Percentiles rank a stretch among this genome's conserved stretches.
Evolutionary conservation across 139 green algal species (phyloP).

Genomic region (Ulvella scutata): DNA sequence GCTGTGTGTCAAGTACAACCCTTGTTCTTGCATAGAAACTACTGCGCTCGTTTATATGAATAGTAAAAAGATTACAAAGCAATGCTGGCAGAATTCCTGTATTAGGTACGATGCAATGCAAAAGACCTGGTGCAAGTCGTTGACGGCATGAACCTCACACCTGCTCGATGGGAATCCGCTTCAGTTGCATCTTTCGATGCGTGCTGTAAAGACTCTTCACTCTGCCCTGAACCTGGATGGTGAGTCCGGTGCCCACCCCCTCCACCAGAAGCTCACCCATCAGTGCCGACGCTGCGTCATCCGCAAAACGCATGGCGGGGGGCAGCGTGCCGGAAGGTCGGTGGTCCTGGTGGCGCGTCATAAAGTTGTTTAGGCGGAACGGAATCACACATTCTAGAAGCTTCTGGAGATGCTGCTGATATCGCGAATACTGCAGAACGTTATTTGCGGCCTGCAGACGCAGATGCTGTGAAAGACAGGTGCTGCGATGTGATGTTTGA

Average conservation of each 20-base stretch:
- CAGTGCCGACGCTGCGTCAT: conserved; percentile 8
- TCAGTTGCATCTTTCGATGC: conserved; percentile 78
- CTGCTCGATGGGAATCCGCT: conserved; percentile 50
- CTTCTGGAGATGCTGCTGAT: too few species aligned
- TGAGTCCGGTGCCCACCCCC: conserved; percentile 32
- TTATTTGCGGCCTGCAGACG: too few species aligned
- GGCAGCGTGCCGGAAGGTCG: not conserved
- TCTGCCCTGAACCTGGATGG: conserved; percentile 55
- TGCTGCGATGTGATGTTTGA: too few species aligned
- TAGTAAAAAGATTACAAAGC: not conserved
- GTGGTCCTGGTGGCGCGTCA: not conserved
- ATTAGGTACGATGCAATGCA: too few species aligned
- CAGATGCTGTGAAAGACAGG: too few species aligned
- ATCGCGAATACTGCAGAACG: too few species aligned
- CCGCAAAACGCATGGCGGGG: conserved; percentile 3
- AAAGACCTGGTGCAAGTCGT: too few species aligned
- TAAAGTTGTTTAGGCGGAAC: not conserved
- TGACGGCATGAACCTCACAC: conserved; percentile 8
- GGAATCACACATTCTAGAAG: too few species aligned
- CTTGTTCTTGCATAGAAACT: not conserved
- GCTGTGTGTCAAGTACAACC: not conserved
- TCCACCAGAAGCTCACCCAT: conserved; percentile 36
- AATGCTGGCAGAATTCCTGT: not conserved
- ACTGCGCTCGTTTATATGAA: not conserved
- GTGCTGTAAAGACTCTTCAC: conserved; percentile 81